phyloP scores from a whole-genome alignment of 805 yeast species.

The Jamesozyma spencerorum region DNA sequence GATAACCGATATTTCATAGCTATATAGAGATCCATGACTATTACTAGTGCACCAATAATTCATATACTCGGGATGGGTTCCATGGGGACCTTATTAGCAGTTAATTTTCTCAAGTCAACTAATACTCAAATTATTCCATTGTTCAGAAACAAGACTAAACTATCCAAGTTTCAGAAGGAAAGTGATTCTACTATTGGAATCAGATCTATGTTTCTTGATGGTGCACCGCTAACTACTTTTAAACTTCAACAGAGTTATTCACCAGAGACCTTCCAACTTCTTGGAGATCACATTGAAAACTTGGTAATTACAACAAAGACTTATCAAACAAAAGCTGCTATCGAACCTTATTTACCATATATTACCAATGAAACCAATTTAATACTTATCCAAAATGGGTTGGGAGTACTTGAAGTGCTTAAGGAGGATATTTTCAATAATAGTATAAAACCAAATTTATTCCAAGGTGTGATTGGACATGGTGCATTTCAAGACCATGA shows the following conservation, averaged over 20 bases:
- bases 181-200: conserved; percentile 17
- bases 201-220: conserved; percentile 16
- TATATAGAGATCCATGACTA: conserved; percentile 11
- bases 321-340: conserved; percentile 57
- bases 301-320: conserved; percentile 75
- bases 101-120: conserved; percentile 19
- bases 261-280: conserved; percentile 18
- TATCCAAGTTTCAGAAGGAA: conserved; percentile 16
- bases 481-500: conserved; percentile 55
- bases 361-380: conserved; percentile 49
- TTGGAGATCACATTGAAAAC: conserved; percentile 34
- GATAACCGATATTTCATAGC: too few relatives aligned
- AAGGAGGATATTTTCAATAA: conserved; percentile 47
- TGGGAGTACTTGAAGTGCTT: conserved; percentile 65
- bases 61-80: conserved; percentile 30
- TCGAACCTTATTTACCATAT: conserved; percentile 42
- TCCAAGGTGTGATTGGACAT: conserved; percentile 74
- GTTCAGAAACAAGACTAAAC: conserved; percentile 22
- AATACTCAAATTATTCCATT: conserved; percentile 24
- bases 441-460: conserved; percentile 45
- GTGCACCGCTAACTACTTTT: conserved; percentile 8
- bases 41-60: conserved; percentile 13
- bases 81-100: conserved; percentile 28
- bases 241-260: conserved; percentile 10
- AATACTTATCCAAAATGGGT: conserved; percentile 77